These are phyloP conservation scores for Candida freyschussii DNA, from an alignment of 1,139 yeast species.

Conservation along the genomic window DNA sequence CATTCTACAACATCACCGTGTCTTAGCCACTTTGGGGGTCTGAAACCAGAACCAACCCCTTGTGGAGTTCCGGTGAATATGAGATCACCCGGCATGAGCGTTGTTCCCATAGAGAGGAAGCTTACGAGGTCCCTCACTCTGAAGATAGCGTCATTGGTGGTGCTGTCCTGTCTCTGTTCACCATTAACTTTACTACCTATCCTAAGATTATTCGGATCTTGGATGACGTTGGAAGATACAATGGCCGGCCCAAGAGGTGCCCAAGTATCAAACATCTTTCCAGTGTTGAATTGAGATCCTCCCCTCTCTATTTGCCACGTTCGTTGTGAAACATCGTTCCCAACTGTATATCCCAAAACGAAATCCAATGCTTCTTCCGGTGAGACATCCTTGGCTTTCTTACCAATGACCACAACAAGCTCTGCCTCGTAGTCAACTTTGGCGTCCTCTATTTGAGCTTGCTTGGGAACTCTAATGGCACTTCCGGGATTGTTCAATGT, in stretches of 20 bases:
- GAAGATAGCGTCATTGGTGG: conserved; percentile 46
- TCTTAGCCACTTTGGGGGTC: conserved; percentile 39
- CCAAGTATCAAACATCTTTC: conserved; percentile 47
- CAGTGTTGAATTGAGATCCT: conserved; percentile 47
- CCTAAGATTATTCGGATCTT: conserved; percentile 31
- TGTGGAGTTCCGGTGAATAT: conserved; percentile 51
- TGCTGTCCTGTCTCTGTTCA: conserved; percentile 39
- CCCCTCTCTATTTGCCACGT: conserved; percentile 46
- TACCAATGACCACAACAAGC: conserved; percentile 49
- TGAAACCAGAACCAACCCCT: conserved; percentile 48
- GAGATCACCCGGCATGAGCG: conserved; percentile 44
- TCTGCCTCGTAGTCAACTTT: conserved; percentile 50
- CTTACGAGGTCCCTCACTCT: conserved; percentile 40
- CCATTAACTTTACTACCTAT: conserved; percentile 40
- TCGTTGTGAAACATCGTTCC: conserved; percentile 52
- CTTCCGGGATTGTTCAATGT: conserved; percentile 37
- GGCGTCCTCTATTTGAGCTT: conserved; percentile 25
- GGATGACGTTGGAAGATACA: conserved; percentile 34
- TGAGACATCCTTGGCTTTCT: conserved; percentile 39
- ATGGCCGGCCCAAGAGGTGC: conserved; percentile 33
- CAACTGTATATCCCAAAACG: conserved; percentile 48
- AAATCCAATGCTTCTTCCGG: conserved; percentile 40
- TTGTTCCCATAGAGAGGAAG: conserved; percentile 47
- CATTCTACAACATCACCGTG: conserved; percentile 44
- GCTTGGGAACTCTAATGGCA: conserved; percentile 37